phyloP scores from a whole-genome alignment of 352 stramenopile genomes.

The Saprolegnia diclina region DNA sequence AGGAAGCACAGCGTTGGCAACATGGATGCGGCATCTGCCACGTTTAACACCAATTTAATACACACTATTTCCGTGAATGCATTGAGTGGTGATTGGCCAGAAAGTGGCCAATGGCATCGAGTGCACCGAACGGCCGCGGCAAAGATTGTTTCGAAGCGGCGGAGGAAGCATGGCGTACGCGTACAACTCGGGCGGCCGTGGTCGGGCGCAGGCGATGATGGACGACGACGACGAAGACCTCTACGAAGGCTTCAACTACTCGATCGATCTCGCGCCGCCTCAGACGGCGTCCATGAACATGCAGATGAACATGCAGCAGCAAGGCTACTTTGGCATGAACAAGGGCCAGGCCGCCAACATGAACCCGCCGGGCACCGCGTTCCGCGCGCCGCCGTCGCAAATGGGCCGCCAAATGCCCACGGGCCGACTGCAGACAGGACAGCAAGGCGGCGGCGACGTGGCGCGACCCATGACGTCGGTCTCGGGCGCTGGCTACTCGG shows the following conservation, averaged over 20 bases:
- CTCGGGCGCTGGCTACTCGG: slow-evolving; percentile 86
- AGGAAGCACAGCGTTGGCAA: too few species aligned
- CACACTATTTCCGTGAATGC: too few species aligned
- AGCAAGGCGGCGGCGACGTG: slow-evolving; percentile 47
- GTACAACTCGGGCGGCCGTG: slow-evolving; percentile 10
- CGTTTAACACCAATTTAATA: too few species aligned
- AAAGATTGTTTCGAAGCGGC: background rate
- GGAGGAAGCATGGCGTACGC: slow-evolving; percentile 2
- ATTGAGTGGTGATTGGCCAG: background rate
- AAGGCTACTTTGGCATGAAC: slow-evolving; percentile 16
- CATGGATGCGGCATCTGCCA: too few species aligned
- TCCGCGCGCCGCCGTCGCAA: slow-evolving; percentile 66
- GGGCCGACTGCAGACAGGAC: slow-evolving; percentile 56
- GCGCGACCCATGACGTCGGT: slow-evolving; percentile 91
- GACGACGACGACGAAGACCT: slow-evolving; percentile 84
- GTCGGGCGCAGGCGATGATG: slow-evolving; percentile 19
- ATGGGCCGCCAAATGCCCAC: slow-evolving; percentile 62
- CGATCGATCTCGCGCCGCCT: slow-evolving; percentile 68
- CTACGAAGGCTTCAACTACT: slow-evolving; percentile 89
- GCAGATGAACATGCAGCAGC: slow-evolving; percentile 26
- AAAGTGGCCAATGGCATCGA: background rate
- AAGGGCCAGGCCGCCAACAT: slow-evolving; percentile 35
- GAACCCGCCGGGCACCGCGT: slow-evolving; percentile 63
- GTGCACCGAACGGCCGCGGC: too few species aligned
- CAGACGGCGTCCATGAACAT: slow-evolving; percentile 48